Evolutionary conservation across 495 filamentous ascomycete genomes (phyloP), one percentile per base, ranked within the genome.

Genomic region (Astrocystis sublimbata): DNA sequence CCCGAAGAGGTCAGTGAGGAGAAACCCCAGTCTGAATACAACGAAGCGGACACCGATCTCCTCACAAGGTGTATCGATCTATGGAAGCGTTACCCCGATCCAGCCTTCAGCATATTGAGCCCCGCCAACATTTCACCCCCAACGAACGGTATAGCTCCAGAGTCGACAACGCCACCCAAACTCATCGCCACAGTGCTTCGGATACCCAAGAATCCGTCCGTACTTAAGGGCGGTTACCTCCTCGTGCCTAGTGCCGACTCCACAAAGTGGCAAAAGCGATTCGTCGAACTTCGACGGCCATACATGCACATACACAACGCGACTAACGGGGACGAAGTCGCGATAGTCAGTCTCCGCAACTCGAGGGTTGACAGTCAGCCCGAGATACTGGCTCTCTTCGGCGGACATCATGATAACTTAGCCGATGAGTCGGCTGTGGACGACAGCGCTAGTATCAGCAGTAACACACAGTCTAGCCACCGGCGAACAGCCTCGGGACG

Each of bases 301-400:
- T 99, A 97, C 68, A 79, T 99, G 60, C 92, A 98, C 69, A 84
- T 98, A 42, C 88, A 97, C 75, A 86, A 84, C 28, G 86, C 89
- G 2, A 86, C 86, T 2, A 89, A 92, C 15, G 92, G 93, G 15
- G 93, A 98, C 66, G 94, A 98, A 72, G 83, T 96, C 51, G 89
- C 87, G 45, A 88, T 92, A 19, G 92, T 98, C 65, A 92, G 92
- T 66, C 81, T 98, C 40, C 82, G 87, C 45, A 92, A 94, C 71
- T 83, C 89, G 7, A 81, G 93, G 31, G 88, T 98, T 41, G 96
- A 98, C 68, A 88, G 90, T 63, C 86, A 89, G 65, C 94, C 94
- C 4, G 88, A 93, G 63, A 90, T 98, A 54, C 84, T 93, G 35
- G 85, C 88, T 42, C 75, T 98, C 17, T 80, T 97, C 23, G 73